Base-by-base conservation (phyloP, 1,284 basidiomycete species). In the Papiliotrema terrestris region DNA sequence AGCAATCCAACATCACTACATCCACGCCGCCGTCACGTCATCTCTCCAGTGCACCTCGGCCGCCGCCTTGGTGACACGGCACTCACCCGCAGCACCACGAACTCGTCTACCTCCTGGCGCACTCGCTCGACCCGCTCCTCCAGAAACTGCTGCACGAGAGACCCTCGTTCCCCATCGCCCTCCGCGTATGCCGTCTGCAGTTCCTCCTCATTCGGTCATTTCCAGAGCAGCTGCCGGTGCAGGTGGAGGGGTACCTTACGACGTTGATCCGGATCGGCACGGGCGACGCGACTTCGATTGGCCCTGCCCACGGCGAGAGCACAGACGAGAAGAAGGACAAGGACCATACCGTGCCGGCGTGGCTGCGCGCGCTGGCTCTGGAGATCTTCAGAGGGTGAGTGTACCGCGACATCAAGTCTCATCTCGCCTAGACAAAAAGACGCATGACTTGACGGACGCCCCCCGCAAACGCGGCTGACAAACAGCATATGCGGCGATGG, bases 151-250 rank as follows among this genome's bases (percentile, higher is more conserved):
- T 92, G n/a, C 88, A 86, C 14, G 89, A 95, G 50, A 83, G 86
- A 45, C 87, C 91, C 0, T 55, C 84, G 2, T 98, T 98, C 74
- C 89, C 93, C 0, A 82, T 94, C 49, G 89, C 89, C 0, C 82
- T 98, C 8, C 88, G 95, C 44, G 88, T 91, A 56, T 93, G 89
- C 35, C 88, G 95, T 8, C 87, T 98, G 19, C 87, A 97, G 43
- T 97, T 94, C 78, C 81, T 97, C 25, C 83, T 98, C 9, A 81
- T 98, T 52, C 94, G 96, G 59, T 89, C 94, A 52, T 98, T 97
- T 76, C 88, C 86, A 2, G 79, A 81, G 26, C 88, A 96, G 64
- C 80, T 96, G 36, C 80, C 83, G 56, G 83, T 85, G 0, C 89
- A 95, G 73, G 82, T 88, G 0, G 90, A 94, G 69, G 86, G 89